Evolutionary conservation across 2,329 filamentous ascomycete species (phyloP).

Genomic region (Fusarium acutatum): DNA sequence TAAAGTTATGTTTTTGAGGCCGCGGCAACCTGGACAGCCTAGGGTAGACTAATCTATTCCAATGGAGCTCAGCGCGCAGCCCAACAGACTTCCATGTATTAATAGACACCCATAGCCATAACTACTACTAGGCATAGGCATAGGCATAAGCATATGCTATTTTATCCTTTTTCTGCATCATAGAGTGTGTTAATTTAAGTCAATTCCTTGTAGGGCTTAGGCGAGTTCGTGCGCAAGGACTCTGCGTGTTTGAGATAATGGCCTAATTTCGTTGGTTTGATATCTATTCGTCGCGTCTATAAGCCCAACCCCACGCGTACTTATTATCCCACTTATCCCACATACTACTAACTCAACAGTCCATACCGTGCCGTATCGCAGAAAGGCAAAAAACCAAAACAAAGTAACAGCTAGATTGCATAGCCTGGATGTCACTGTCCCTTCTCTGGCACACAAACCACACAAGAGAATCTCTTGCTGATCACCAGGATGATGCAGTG

Average conservation of each 20-base stretch:
- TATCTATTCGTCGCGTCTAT: neutral
- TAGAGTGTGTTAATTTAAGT: conserved; percentile 9
- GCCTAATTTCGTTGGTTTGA: conserved; percentile 17
- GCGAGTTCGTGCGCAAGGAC: conserved; percentile 10
- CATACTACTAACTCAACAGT: neutral
- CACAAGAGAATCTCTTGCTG: neutral
- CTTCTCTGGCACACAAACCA: neutral
- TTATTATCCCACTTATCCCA: conserved; percentile 24
- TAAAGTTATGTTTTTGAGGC: neutral
- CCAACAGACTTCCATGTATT: neutral
- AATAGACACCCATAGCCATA: neutral
- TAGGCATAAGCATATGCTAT: neutral
- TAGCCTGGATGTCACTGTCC: neutral
- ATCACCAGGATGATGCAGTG: conserved; percentile 10
- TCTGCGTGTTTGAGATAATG: conserved; percentile 2
- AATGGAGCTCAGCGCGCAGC: conserved; percentile 20
- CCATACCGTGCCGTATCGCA: neutral
- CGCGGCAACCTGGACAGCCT: neutral
- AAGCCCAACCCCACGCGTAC: conserved; percentile 4
- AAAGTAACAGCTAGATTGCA: neutral
- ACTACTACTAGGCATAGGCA: neutral
- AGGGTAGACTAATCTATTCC: neutral
- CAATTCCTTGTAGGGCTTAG: conserved; percentile 25
- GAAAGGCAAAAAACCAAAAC: neutral
- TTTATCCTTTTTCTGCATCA: neutral